Evolutionary conservation across 495 filamentous ascomycete species (phyloP), one percentile per base, ranked within the genome.

Genomic region (Bacidia gigantensis): DNA sequence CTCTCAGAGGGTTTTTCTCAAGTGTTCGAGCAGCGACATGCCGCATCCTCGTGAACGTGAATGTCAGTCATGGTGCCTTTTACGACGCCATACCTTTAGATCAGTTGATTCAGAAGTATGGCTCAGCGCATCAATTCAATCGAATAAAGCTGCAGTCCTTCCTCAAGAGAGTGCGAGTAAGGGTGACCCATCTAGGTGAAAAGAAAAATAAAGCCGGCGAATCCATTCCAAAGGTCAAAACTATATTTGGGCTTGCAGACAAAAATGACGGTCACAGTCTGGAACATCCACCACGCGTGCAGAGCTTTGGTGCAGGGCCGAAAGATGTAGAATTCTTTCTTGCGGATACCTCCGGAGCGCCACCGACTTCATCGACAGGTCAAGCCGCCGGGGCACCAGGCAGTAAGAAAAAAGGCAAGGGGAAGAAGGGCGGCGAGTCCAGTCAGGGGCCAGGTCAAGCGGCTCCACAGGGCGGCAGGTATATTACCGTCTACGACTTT

Each of bases 1-100:
- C 75, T 2, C 63, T 82, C 0, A 75, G 83, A 48, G 83, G 84
- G 0, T 86, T 75, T 56, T 84, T 83, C 54, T 70, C 80, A 48
- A 85, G 81, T 63, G 75, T 81, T 14, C 79, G 83, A 21, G 69
- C 74, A 0, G 80, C 78, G 5, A 85, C 83, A 2, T 75, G 76
- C 2, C 73, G 82, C 3, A 57, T 84, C 10, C 66, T 57, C 40
- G 42, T 57, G 2, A 57, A 57, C 9, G 32, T 58, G 12, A 64
- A 63, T 24, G 49, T 44, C 9, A 44, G 41, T 17, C 41, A 52
- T 35, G 29, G 5, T 35, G 29, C 29, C 5, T 5, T 35, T 14
- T 35, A 35, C 29, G 29, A 35, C 14, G 29, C 5, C 14, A 14
- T n/a, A n/a, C n/a, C n/a, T n/a, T n/a, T n/a, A n/a, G n/a, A n/a